Evolutionary conservation across 164 flowering plant genomes (phyloP).

Genomic region (Aristolochia californica): DNA sequence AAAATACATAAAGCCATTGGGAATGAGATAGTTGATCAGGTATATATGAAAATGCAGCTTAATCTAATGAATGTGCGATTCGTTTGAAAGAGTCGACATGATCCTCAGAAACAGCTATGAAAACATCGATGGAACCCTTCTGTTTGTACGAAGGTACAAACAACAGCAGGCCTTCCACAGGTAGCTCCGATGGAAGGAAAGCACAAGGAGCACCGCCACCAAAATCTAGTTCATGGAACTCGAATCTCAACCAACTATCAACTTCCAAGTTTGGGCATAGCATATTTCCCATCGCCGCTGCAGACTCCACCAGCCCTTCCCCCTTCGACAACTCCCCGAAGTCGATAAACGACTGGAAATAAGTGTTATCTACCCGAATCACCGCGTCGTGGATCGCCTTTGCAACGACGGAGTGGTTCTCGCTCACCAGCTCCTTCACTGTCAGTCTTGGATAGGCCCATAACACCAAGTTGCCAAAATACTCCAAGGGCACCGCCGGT

Average conservation of each 20-base stretch:
- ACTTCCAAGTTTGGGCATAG: slow-evolving; percentile 10
- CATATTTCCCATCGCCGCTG: background rate
- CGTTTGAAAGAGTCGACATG: slow-evolving; percentile 7
- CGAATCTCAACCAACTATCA: slow-evolving; percentile 14
- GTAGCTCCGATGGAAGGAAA: slow-evolving; percentile 9
- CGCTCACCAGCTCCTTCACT: slow-evolving; percentile 6
- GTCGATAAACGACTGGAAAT: slow-evolving; percentile 13
- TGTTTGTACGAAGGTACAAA: slow-evolving; percentile 9
- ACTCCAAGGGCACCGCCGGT: slow-evolving; percentile 10
- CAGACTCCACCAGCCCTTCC: background rate
- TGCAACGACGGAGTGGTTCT: slow-evolving; percentile 2
- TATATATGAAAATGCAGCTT: background rate
- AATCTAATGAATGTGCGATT: slow-evolving; percentile 4
- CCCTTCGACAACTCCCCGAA: slow-evolving; percentile 6
- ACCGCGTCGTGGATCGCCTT: slow-evolving; percentile 13
- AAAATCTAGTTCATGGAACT: slow-evolving; percentile 10
- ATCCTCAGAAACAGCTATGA: slow-evolving; percentile 3
- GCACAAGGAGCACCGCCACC: slow-evolving; percentile 14
- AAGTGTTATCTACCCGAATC: slow-evolving; percentile 1
- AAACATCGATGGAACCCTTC: background rate
- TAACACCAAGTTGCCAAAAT: slow-evolving; percentile 13
- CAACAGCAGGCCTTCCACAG: slow-evolving; percentile 7
- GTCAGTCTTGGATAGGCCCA: slow-evolving; percentile 9
- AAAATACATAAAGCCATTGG: background rate
- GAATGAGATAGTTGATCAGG: background rate